Evolutionary conservation across 768 basidiomycete species (phyloP), one percentile per base, ranked within the genome.

Genomic region (Naganishia kalamii): DNA sequence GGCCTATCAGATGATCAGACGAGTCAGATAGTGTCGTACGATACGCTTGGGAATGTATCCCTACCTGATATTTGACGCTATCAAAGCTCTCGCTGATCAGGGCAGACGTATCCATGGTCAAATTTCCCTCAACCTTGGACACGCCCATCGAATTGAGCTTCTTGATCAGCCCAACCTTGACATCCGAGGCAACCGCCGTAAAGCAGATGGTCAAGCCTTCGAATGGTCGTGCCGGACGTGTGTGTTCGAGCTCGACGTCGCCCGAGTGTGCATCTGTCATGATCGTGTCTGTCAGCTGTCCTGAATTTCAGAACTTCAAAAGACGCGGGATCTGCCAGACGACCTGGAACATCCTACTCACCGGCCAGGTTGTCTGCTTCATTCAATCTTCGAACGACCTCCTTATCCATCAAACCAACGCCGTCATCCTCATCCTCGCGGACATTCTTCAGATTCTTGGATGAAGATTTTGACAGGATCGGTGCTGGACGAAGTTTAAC

Each of bases 101-200:
- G 80, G 94, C 92, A 0, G 91, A 93, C n/a, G 89, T 87, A 49
- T 81, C 81, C 73, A 90, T 87, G 0, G 91, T 97, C 68, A 94
- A 86, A 52, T 89, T 87, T 33, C 79, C 83, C 17, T 84, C 82
- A 47, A 84, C 81, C 43, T 50, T 43, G 3, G 78, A 79, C 29
- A 90, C 92, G 12, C 92, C 92, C 15, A 96, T 86, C 69, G 92
- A 87, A 25, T 84, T 79, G 0, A 89, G 90, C 71, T 88, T 84
- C 66, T 85, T 85, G 73, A 89, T 89, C 35, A 93, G 68, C 1
- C 83, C 82, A 0, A 85, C 82, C 90, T 92, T 66, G 3, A 23
- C 29, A n/a, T 29, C 43, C 49, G 19, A 63, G 37, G 11, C 30
- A n/a, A 57, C 23, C 47, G 60, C 61, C 41, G 60, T 65, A 35